Evolutionary conservation across 306 rosid genomes (phyloP), one percentile per base, ranked within the genome.

Genomic region (Dalbergia oliveri): DNA sequence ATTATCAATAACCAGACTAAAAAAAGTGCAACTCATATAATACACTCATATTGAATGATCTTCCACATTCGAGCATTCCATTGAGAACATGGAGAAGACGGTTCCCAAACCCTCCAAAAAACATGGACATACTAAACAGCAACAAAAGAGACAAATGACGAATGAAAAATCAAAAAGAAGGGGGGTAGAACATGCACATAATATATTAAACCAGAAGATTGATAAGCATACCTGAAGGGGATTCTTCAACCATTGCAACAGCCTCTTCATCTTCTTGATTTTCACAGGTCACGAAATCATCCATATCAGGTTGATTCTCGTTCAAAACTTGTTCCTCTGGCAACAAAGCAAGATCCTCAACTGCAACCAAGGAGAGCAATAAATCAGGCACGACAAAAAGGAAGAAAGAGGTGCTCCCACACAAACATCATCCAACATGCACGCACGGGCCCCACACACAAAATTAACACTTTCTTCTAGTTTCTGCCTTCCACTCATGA

Each of bases 221-320:
- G 49, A 78, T 51, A 19, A 49, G 26, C 8, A 60, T 82, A 96
- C 99, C 99, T 56, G 97, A 88, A 81, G 86, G 91, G 10, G 80
- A 73, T 75, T 96, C 98, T 85, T 96, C 98, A 77, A 87, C 83
- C 97, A 93, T 91, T 4, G 90, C 97, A 84, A 82, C 93, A 33
- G 86, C 81, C 69, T 96, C 98, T 84, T 91, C 98, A 33, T 91
- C 98, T 23, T 93, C 97, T 67, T 86, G 89, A 77, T 93, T 90
- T 76, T 88, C 97, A 78, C 82, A 81, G 47, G 86, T 81, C n/a
- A 69, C 85, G 26, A 58, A 81, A 77, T 96, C 99, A 79, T 93
- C 98, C 84, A 82, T 87, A 62, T 93, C 98, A 66, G 97, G 91
- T 65, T 93, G 99, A 75, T 87, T 87, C 81, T 78, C 88, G 16